Conservation (phyloP, 2,329 filamentous ascomycete species). For the Triangularia setosa region DNA sequence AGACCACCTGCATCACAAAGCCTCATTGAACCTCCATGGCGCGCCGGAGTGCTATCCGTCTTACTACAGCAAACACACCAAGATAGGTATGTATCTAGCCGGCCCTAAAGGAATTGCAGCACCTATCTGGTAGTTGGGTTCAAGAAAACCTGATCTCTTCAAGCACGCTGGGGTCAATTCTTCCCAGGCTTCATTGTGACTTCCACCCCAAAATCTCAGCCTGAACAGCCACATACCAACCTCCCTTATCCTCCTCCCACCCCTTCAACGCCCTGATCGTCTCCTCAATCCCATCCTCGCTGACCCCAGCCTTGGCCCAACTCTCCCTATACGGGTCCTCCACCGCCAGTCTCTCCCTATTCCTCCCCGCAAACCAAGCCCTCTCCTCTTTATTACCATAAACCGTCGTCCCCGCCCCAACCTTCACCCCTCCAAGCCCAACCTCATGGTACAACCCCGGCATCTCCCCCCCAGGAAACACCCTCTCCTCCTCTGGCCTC, state of each 20-base stretch:
- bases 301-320: constrained; percentile 36
- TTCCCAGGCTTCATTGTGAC: no score
- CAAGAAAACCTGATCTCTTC: no score
- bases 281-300: constrained; percentile 34
- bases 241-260: constrained; percentile 37
- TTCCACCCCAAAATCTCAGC: constrained; percentile 41
- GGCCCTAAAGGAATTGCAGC: no score
- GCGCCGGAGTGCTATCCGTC: no score
- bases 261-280: constrained; percentile 28
- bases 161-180: no score
- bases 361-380: constrained; percentile 29
- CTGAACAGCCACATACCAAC: constrained; percentile 35
- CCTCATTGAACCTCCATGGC: no score
- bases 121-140: no score
- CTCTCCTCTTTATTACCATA: constrained; percentile 28
- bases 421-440: constrained; percentile 32
- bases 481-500: constrained; percentile 5
- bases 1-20: no score
- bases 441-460: constrained; percentile 31
- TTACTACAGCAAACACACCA: no score
- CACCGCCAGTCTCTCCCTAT: constrained; percentile 26
- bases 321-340: constrained; percentile 34
- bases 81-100: no score
- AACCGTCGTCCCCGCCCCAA: constrained; percentile 31
- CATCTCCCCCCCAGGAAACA: constrained; percentile 24